phyloP scores from a whole-genome alignment of 331 rosid genomes.

The Spiraea crenata region DNA sequence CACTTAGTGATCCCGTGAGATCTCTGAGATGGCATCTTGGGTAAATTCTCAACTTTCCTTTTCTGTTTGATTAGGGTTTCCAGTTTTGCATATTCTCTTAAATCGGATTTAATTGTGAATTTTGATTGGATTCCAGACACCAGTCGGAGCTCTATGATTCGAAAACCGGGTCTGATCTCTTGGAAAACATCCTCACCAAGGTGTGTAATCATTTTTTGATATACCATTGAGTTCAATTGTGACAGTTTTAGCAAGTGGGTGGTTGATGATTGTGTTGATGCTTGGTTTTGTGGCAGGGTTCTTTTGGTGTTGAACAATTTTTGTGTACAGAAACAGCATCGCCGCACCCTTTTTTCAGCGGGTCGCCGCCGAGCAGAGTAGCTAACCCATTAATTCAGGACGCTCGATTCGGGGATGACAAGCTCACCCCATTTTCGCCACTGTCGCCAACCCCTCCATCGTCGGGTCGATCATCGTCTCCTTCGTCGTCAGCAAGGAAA shows the following conservation, averaged over 20 bases:
- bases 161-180: constrained; percentile 49
- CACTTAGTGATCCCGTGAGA: constrained; percentile 52
- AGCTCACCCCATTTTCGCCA: constrained; percentile 45
- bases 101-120: not conserved
- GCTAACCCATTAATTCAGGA: constrained; percentile 92
- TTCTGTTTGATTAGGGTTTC: not conserved
- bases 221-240: not conserved
- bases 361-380: constrained; percentile 99
- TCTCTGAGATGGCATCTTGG: constrained; percentile 60
- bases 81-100: not conserved
- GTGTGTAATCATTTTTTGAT: constrained; percentile 24
- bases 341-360: constrained; percentile 92
- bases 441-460: constrained; percentile 41
- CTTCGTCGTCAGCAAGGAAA: constrained; percentile 64
- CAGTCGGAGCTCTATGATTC: constrained; percentile 64
- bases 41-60: constrained; percentile 20
- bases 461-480: constrained; percentile 42
- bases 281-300: constrained; percentile 52
- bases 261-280: not conserved
- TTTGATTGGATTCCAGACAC: constrained; percentile 45
- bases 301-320: constrained; percentile 56
- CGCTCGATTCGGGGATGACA: constrained; percentile 81
- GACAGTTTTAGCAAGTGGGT: not conserved
- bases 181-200: constrained; percentile 72
- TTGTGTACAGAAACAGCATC: constrained; percentile 49